These are phyloP conservation scores for Candida cerambycidarum DNA, from an alignment of 805 yeast species.

Conservation along the genomic window DNA sequence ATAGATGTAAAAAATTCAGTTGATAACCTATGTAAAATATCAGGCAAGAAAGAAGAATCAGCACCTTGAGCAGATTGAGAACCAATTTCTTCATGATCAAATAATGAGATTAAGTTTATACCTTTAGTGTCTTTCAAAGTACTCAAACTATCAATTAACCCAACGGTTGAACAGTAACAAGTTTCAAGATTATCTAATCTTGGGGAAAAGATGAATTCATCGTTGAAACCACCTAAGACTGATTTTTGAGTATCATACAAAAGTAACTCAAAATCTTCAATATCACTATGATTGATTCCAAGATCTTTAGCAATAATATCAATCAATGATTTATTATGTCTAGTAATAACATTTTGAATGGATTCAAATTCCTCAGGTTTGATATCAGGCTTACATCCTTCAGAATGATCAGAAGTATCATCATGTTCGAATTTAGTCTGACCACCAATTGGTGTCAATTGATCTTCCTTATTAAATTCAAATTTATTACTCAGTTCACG, in stretches of 20 bases:
- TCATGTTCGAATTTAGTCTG: slow-evolving; percentile 21
- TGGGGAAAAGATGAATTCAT: slow-evolving; percentile 89
- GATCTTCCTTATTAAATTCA: slow-evolving; percentile 87
- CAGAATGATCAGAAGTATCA: slow-evolving; percentile 18
- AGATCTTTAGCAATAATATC: slow-evolving; percentile 68
- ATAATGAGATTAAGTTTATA: slow-evolving; percentile 73
- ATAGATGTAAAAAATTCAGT: slow-evolving; percentile 30
- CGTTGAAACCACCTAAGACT: slow-evolving; percentile 80
- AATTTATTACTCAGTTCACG: slow-evolving; percentile 74
- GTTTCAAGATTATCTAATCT: slow-evolving; percentile 89
- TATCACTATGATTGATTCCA: slow-evolving; percentile 48
- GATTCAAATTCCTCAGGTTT: slow-evolving; percentile 61
- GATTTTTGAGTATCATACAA: slow-evolving; percentile 85
- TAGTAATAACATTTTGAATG: slow-evolving; percentile 59
- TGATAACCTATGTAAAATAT: slow-evolving; percentile 69
- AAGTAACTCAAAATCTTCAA: slow-evolving; percentile 88
- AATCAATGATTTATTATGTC: slow-evolving; percentile 76
- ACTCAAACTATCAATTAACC: slow-evolving; percentile 53
- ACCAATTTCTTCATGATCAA: slow-evolving; percentile 97
- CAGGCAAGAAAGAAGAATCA: slow-evolving; percentile 84
- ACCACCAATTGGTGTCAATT: slow-evolving; percentile 85
- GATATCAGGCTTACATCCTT: slow-evolving; percentile 49
- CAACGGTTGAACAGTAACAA: slow-evolving; percentile 77
- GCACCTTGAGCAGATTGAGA: slow-evolving; percentile 96
- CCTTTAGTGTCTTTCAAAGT: slow-evolving; percentile 58